A percentile compares a stretch with the other conserved stretches of the same genome.
phyloP scores from a whole-genome alignment of 176 grass and related monocot genomes.

The Elymus sibiricus region DNA sequence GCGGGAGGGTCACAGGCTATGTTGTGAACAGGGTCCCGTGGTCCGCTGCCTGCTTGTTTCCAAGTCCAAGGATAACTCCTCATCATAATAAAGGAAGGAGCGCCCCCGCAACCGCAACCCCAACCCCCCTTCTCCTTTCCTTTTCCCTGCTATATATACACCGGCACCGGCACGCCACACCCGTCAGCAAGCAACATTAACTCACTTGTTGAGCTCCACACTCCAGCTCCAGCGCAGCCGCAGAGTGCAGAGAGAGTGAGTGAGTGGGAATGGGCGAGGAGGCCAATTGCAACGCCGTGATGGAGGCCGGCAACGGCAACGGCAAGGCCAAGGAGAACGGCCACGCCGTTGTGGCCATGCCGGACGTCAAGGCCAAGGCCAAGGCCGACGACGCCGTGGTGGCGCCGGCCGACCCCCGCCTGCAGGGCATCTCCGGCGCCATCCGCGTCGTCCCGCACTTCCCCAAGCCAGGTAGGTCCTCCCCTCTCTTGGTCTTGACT shows the following conservation, averaged over 20 bases:
- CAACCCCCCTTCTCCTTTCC: neutral
- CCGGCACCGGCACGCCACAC: conserved; percentile 20
- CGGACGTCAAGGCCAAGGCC: neutral
- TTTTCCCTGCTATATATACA: conserved; percentile 40
- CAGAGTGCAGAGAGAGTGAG: too few relatives aligned
- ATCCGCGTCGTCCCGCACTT: conserved; percentile 95
- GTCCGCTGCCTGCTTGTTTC: neutral
- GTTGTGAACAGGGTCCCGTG: neutral
- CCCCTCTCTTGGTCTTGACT: neutral
- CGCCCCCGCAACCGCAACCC: neutral
- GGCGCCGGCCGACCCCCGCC: conserved; percentile 41
- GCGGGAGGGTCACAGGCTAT: neutral
- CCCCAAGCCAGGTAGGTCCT: conserved; percentile 80
- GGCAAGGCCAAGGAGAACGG: conserved; percentile 1
- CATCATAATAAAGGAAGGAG: neutral
- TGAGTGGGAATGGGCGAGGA: conserved; percentile 33
- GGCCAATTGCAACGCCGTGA: conserved; percentile 30
- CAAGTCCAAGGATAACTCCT: neutral
- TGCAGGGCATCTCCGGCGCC: conserved; percentile 72
- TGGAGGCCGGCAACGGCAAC: conserved; percentile 35
- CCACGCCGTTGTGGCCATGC: neutral
- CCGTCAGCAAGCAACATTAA: conserved; percentile 33
- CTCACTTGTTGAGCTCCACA: neutral
- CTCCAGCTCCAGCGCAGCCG: neutral
- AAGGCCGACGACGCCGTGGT: neutral